Conservation (phyloP, 441 rosid genomes). For the Arabidopsis lyrata region DNA sequence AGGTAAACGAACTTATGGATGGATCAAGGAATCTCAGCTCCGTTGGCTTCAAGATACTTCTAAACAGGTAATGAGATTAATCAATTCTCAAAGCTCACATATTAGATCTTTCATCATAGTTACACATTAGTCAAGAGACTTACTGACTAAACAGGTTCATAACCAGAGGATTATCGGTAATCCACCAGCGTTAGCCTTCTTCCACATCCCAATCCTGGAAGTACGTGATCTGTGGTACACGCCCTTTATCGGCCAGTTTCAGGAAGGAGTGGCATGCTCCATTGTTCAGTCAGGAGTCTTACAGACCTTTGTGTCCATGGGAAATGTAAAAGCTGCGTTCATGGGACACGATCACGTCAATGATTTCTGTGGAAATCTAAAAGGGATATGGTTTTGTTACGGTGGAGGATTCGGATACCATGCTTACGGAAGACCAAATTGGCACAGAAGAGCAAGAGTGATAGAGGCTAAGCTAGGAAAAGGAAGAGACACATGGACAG, state of each 20-base stretch:
- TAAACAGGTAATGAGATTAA: conserved; percentile 55
- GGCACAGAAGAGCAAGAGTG: conserved; percentile 74
- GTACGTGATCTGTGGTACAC: conserved; percentile 65
- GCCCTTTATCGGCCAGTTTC: conserved; percentile 67
- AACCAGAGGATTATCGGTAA: conserved; percentile 38
- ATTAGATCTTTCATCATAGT: neutral
- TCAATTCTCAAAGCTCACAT: neutral
- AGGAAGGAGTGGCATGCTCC: conserved; percentile 84
- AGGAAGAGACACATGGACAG: conserved; percentile 66
- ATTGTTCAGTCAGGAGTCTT: conserved; percentile 70
- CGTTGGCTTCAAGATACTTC: conserved; percentile 70
- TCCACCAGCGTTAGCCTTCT: conserved; percentile 70
- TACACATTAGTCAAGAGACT: conserved; percentile 48
- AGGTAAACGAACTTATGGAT: conserved; percentile 81
- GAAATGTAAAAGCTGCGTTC: conserved; percentile 85
- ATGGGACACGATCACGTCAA: conserved; percentile 89
- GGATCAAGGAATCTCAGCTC: conserved; percentile 90
- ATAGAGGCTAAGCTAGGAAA: conserved; percentile 69
- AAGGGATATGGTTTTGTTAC: conserved; percentile 88
- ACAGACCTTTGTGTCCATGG: conserved; percentile 65
- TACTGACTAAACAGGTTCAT: conserved; percentile 56
- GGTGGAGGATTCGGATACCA: conserved; percentile 98
- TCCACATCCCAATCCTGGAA: conserved; percentile 88
- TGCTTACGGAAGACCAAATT: conserved; percentile 78
- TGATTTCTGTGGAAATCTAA: conserved; percentile 83